phyloP scores from a whole-genome alignment of 805 yeast genomes.

The Osmozyma mogii region DNA sequence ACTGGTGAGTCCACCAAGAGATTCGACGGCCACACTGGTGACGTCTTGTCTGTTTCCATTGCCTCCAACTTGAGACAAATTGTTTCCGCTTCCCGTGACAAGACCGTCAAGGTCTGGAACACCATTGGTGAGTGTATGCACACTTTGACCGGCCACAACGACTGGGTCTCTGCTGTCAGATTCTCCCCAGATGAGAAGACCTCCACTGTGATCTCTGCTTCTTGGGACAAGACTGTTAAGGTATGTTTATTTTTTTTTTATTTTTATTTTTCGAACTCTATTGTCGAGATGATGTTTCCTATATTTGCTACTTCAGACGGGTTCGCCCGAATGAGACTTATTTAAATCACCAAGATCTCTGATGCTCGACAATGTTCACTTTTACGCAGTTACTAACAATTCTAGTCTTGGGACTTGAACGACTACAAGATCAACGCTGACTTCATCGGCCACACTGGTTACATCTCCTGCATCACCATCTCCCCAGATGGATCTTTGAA shows the following conservation, averaged over 20 bases:
- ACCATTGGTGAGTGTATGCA: conserved; percentile 94
- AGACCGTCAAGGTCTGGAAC: conserved; percentile 99
- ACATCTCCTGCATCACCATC: conserved; percentile 92
- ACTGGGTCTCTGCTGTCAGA: conserved; percentile 98
- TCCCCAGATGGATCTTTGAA: conserved; percentile 99
- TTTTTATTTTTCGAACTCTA: conserved; percentile 4
- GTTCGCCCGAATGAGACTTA: conserved; percentile 89
- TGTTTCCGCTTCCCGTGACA: conserved; percentile 98
- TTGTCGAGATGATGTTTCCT: conserved; percentile 58
- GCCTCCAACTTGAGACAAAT: conserved; percentile 95
- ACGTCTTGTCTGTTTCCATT: conserved; percentile 94
- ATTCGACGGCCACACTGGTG: conserved; percentile 97
- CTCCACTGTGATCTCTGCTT: conserved; percentile 88
- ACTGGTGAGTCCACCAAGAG: conserved; percentile 91
- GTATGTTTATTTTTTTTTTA: conserved; percentile 52
- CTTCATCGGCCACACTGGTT: conserved; percentile 98
- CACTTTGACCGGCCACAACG: conserved; percentile 92
- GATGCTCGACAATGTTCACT: conserved; percentile 34
- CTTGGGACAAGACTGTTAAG: conserved; percentile 98
- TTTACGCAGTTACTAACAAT: conserved; percentile 37
- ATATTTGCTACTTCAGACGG: conserved; percentile 99
- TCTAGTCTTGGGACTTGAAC: conserved; percentile 88
- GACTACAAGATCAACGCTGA: conserved; percentile 86
- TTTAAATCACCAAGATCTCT: conserved; percentile 97
- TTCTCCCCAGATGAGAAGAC: conserved; percentile 80